These are phyloP conservation scores for Paragyromitra xinjiangensis DNA, from an alignment of 495 filamentous ascomycete species.

Conservation along the genomic window DNA sequence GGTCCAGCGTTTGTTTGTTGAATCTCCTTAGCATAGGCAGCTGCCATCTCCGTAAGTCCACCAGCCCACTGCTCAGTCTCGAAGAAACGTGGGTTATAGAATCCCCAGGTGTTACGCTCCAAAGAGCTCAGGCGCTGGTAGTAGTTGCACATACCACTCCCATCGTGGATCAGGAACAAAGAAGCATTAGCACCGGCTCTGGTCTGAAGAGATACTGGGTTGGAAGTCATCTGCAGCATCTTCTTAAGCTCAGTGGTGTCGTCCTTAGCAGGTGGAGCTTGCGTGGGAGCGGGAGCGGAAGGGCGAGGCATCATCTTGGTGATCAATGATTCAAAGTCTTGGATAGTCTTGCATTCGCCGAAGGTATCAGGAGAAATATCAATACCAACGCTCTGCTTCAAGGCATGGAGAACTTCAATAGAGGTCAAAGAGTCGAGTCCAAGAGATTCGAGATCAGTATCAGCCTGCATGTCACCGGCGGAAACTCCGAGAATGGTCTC, in stretches of 20 bases:
- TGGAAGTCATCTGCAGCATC: conserved; percentile 51
- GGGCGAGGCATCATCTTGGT: conserved; percentile 42
- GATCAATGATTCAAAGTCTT: conserved; percentile 45
- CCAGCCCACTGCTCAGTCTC: conserved; percentile 66
- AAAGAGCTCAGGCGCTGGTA: conserved; percentile 67
- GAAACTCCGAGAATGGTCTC: conserved; percentile 48
- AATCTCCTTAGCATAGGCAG: conserved; percentile 70
- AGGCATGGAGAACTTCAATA: conserved; percentile 47
- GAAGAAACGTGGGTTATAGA: conserved; percentile 72
- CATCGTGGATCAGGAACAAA: conserved; percentile 81
- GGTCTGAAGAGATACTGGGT: conserved; percentile 35
- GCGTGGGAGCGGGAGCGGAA: conserved; percentile 1
- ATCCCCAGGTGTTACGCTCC: conserved; percentile 65
- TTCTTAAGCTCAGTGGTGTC: conserved; percentile 36
- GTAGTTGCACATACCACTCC: conserved; percentile 73
- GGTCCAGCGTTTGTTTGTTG: conserved; percentile 71
- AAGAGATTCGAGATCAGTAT: conserved; percentile 47
- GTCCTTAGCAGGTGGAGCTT: background rate
- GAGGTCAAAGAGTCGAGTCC: conserved; percentile 51
- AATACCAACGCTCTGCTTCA: conserved; percentile 50
- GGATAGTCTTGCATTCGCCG: conserved; percentile 38
- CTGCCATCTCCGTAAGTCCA: conserved; percentile 66
- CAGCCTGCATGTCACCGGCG: conserved; percentile 44
- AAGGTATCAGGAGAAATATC: conserved; percentile 47
- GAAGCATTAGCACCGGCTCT: conserved; percentile 23